phyloP scores from a whole-genome alignment of 2,329 filamentous ascomycete genomes.

The Helicocarpus griseus region DNA sequence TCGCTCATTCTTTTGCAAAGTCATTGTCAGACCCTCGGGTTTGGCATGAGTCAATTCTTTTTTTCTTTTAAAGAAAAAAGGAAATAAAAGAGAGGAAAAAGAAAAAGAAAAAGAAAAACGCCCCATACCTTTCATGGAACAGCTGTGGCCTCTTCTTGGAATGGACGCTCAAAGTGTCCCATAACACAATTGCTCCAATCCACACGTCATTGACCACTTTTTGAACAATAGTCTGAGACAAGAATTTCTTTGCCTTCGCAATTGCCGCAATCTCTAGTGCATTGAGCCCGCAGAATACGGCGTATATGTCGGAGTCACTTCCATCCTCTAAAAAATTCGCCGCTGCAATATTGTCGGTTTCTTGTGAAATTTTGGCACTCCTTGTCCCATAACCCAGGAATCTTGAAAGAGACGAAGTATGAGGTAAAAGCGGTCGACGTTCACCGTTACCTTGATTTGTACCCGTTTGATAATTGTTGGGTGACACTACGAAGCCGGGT shows the following conservation, averaged over 20 bases:
- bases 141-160: constrained; percentile 66
- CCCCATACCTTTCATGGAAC: constrained; percentile 50
- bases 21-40: not conserved
- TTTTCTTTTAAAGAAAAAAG: not conserved
- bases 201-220: constrained; percentile 77
- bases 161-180: constrained; percentile 65
- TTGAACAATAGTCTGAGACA: constrained; percentile 71
- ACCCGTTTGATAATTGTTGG: not conserved
- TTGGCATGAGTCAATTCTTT: not conserved
- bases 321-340: constrained; percentile 8
- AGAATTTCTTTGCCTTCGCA: constrained; percentile 71
- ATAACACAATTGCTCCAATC: constrained; percentile 80
- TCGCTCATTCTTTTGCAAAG: constrained; percentile 48
- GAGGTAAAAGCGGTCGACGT: not conserved
- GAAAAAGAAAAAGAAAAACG: not conserved
- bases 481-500: not conserved
- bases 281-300: constrained; percentile 68
- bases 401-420: not conserved
- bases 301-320: constrained; percentile 31
- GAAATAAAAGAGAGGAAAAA: too few relatives aligned
- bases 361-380: constrained; percentile 1
- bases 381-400: constrained; percentile 1
- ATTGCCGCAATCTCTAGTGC: constrained; percentile 80
- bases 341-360: constrained; percentile 13
- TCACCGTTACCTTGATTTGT: not conserved